Evolutionary conservation across 106 monocot genomes (phyloP), one percentile per base, ranked within the genome.

Genomic region (Acanthochlamys bracteata): DNA sequence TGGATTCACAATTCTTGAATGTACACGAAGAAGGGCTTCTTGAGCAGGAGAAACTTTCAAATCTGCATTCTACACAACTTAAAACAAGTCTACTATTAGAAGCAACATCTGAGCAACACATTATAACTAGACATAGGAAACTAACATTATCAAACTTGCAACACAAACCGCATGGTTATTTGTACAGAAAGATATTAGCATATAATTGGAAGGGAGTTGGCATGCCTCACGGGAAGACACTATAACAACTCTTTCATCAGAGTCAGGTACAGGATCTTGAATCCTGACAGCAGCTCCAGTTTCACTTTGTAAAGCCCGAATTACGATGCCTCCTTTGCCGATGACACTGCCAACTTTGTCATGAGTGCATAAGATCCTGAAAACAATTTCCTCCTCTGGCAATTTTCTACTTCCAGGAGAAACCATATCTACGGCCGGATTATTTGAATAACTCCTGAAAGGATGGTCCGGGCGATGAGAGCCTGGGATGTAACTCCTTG

Each of bases 301-400:
- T 49, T 92, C 87, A 77, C 41, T 87, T 79, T 84, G 92, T 46
- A 92, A 68, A 52, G 72, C 57, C 15, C 76, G 86, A 63, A 87
- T 51, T 46, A 79, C 67, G 25, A 41, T 40, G 56, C 92, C 84
- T 55, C 42, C 83, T 73, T 84, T 92, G 25, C 92, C 92, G 55
- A 92, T 84, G n/a, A 92, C 68, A 66, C 76, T 75, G 17, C 82
- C 79, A 65, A 92, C 92, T 67, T 66, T 86, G 10, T 92, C 92
- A 73, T 73, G 73, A 42, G 76, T 57, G 49, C 84, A 87, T 51
- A 92, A 53, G 69, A 92, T 79, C 69, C 87, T 79, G 67, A 84
- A 92, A 10, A 74, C 22, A 72, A 92, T 61, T 58, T 92, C 92
- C 45, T 92, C 82, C 68, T 84, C 91, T 3, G 41, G 23, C 69